A percentile compares a stretch with the other conserved stretches of the same genome.
Conservation (phyloP, 306 rosid genomes). For the Trifolium subterraneum region DNA sequence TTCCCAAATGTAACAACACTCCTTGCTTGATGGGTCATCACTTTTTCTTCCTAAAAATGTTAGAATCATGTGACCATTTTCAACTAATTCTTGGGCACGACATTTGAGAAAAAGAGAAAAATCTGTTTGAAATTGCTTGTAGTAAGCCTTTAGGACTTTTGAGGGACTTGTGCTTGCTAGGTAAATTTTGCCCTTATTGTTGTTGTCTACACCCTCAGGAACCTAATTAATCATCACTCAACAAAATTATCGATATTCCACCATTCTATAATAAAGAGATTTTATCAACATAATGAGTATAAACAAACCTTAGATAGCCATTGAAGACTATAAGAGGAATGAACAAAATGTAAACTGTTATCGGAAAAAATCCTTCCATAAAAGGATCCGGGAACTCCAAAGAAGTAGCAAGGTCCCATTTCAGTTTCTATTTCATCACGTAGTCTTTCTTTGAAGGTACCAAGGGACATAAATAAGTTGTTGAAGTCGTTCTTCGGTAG, state of each 20-base stretch:
- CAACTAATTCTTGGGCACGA: not conserved
- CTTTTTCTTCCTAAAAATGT: constrained; percentile 27
- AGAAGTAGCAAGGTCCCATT: not conserved
- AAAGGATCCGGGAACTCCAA: not conserved
- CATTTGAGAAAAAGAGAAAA: not conserved
- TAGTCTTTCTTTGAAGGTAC: not conserved
- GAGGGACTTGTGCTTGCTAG: constrained; percentile 46
- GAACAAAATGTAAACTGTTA: not conserved
- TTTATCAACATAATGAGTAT: no score
- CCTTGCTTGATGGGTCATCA: not conserved
- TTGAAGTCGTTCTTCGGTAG: not conserved
- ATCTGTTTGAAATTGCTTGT: not conserved
- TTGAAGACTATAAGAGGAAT: not conserved
- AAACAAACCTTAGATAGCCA: not conserved
- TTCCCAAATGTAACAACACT: not conserved
- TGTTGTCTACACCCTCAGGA: constrained; percentile 50
- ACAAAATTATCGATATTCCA: no score
- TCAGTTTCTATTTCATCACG: not conserved
- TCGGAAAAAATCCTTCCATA: not conserved
- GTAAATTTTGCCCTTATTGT: constrained; percentile 50
- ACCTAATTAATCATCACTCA: constrained; percentile 43
- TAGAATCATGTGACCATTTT: not conserved
- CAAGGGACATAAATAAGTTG: not conserved
- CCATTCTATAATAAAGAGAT: no score
- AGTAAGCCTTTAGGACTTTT: constrained; percentile 44